These are phyloP conservation scores for Paraphaeosphaeria minitans DNA, from an alignment of 2,329 filamentous ascomycete genomes.

Conservation along the genomic window DNA sequence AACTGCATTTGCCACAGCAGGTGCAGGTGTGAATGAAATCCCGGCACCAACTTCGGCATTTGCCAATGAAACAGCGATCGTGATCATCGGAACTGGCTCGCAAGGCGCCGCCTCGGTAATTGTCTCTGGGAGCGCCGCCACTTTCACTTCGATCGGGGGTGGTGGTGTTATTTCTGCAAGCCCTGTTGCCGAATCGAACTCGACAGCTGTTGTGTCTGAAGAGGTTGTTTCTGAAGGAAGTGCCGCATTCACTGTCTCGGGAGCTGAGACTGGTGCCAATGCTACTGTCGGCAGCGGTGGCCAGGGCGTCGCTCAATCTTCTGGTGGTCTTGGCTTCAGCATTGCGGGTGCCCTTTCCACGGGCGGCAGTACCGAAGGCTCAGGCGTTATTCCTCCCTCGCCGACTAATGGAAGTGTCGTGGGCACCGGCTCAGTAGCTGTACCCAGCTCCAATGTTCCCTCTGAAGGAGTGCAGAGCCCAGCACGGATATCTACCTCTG, in stretches of 20 bases:
- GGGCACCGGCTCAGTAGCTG: conserved; percentile 12
- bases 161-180: conserved; percentile 19
- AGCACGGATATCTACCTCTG: conserved; percentile 19
- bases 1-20: conserved; percentile 23
- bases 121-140: conserved; percentile 18
- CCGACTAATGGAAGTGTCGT: conserved; percentile 3
- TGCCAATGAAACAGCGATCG: conserved; percentile 16
- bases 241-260: conserved; percentile 12
- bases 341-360: conserved; percentile 1
- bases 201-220: conserved; percentile 8
- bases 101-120: conserved; percentile 17
- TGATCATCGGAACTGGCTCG: not conserved
- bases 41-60: conserved; percentile 1
- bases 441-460: conserved; percentile 13
- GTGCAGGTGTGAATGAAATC: conserved; percentile 16
- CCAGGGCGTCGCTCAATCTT: conserved; percentile 1
- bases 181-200: conserved; percentile 3
- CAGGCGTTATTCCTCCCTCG: conserved; percentile 2
- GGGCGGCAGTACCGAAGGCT: not conserved
- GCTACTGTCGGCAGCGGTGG: not conserved
- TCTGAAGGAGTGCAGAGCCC: conserved; percentile 33
- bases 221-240: conserved; percentile 8
- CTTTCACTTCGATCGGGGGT: conserved; percentile 20
- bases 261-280: not conserved
- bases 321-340: conserved; percentile 8